Evolutionary conservation across 2,329 filamentous ascomycete species (phyloP), one percentile per base, ranked within the genome.

Genomic region (Neoascochyta sp.): DNA sequence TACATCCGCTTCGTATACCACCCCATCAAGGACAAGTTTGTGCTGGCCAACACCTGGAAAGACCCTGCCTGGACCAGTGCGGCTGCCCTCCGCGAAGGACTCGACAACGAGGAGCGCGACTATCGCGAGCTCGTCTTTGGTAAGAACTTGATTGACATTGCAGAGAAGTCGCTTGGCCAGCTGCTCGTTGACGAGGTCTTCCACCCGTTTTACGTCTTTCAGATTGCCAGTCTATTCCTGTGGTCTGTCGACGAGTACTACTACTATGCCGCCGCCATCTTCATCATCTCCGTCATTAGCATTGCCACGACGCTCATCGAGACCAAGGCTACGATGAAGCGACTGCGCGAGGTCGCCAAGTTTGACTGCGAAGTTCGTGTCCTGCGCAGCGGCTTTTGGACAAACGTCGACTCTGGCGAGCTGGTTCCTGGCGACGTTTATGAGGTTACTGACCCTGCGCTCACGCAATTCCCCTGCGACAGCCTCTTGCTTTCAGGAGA

Each of bases 211-310:
- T 98, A 98, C 60, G 83, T 98, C 33, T 98, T 98, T 58, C 92
- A 98, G 64, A 82, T 96, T 51, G 90, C 89, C 26, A 96, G 92
- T 69, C 70, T 98, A 45, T 65, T 94, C 22, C 76, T 98, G 3
- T 98, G 92, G 92, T 95, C 90, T 7, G 59, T 95, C 47, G 92
- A 98, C 56, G 75, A 93, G 51, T 98, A 98, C 62, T 98, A 95
- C 60, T 98, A 96, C 67, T 98, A 98, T 63, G 92, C 92, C 4
- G 75, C 81, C 10, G 94, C 89, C 59, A 98, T 98, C 50, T 94
- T 98, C 50, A 57, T 90, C 39, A 96, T 98, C 63, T 98, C 93
- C 0, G 75, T 92, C 24, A 84, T 88, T 48, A 96, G 90, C 62
- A 95, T 98, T 51, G 76, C 79, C 4, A 83, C 88, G 2, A 95